Evolutionary conservation across 257 asterid species (phyloP).

Genomic region (Penstemon barbatus): DNA sequence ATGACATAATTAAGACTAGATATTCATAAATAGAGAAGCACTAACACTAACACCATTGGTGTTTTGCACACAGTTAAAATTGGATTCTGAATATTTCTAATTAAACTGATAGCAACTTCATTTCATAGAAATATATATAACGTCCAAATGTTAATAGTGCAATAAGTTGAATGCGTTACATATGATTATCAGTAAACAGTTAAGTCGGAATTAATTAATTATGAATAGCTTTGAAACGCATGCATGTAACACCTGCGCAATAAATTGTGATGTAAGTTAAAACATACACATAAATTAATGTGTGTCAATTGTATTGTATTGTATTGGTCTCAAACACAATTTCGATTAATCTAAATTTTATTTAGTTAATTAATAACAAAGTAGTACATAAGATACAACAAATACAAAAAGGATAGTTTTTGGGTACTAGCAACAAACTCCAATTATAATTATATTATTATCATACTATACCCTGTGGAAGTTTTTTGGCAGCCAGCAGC

Average conservation of each 20-base stretch:
- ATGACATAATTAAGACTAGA: not conserved
- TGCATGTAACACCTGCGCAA: not conserved
- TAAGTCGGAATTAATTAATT: too few species aligned
- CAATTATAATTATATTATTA: too few species aligned
- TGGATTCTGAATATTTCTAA: not conserved
- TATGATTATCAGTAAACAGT: too few species aligned
- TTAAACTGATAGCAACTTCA: not conserved
- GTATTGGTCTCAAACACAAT: not conserved
- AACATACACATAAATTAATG: too few species aligned
- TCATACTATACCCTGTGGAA: conserved; percentile 7
- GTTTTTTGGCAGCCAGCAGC: conserved; percentile 37
- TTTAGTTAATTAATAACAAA: too few species aligned
- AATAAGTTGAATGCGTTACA: not conserved
- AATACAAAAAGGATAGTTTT: too few species aligned
- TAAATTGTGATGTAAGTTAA: not conserved
- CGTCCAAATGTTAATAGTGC: not conserved
- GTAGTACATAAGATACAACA: too few species aligned
- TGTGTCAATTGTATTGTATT: too few species aligned
- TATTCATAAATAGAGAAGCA: not conserved
- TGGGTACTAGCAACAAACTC: too few species aligned
- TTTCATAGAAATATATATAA: not conserved
- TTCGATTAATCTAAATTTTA: not conserved
- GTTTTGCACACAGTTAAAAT: too few species aligned
- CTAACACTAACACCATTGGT: not conserved
- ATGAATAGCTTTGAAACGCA: not conserved